Base-by-base conservation (phyloP, 306 rosid genomes). In the Coriaria nepalensis region DNA sequence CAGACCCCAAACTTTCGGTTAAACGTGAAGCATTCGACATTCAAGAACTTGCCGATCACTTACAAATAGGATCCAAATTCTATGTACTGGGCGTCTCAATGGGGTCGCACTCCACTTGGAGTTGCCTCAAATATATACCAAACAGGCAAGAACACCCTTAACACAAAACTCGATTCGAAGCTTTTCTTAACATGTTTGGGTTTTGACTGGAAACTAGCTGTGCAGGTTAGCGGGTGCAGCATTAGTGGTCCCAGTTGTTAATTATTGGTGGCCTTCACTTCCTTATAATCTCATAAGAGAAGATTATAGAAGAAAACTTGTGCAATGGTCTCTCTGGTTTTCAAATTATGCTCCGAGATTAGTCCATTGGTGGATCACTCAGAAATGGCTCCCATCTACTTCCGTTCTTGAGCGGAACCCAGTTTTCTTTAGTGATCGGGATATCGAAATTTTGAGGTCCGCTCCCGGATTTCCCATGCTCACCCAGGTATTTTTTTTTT, bases 381-480 rank as follows among this genome's bases (percentile, higher is more conserved):
- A 79, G 43, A 82, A 68, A 71, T 73, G 82, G 80, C 73, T 82
- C 65, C 74, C 87, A 59, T 40, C 85, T 5, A 74, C 81, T 77
- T 78, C 95, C 60, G 93, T 77, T 55, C 53, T 78, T 59, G 86
- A 81, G 61, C 72, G 68, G 65, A 84, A 74, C 47, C 86, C 93
- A 0, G 60, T 73, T 11, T 77, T 81, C 59, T 88, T 88, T 78
- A 88, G 81, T 78, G 56, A 29, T 41, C 70, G 73, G 68, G 97
- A 88, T 45, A 64, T 84, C 6, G 93, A 88, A n/a, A 76, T 67
- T 53, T 70, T 88, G 44, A 60, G 74, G 69, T 68, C 51, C 10
- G 73, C 68, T n/a, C 82, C 80, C 0, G 97, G 97, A 13, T 88
- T 88, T 64, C 97, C 95, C 5, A 88, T 83, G 97, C 82, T 84